A percentile compares a stretch with the other conserved stretches of the same genome.
Evolutionary conservation across 768 basidiomycete genomes (phyloP).

Genomic region (Tylopilus sp.): DNA sequence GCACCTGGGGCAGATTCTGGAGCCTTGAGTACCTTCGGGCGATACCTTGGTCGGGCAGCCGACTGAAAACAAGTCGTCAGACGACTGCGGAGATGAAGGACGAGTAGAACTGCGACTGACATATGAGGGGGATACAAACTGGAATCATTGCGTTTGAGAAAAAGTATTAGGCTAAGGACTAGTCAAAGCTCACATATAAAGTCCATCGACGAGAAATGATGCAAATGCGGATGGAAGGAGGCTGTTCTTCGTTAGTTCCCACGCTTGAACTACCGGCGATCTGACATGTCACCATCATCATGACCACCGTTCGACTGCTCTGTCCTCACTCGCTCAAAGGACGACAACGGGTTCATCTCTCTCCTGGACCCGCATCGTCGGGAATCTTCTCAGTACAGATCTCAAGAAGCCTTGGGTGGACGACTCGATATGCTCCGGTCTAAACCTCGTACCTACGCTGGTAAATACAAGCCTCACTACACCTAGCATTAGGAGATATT

Average conservation of each 20-base stretch:
- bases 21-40: conserved; percentile 48
- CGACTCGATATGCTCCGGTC: conserved; percentile 13
- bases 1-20: conserved; percentile 66
- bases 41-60: conserved; percentile 63
- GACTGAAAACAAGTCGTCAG: conserved; percentile 38
- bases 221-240: too few relatives aligned
- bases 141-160: conserved; percentile 6
- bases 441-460: not conserved
- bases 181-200: conserved; percentile 6
- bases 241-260: too few relatives aligned
- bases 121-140: conserved; percentile 54
- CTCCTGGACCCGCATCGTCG: conserved; percentile 18
- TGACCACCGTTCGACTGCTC: too few relatives aligned
- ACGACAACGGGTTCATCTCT: conserved; percentile 6
- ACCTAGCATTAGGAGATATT: conserved; percentile 12
- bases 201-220: conserved; percentile 2
- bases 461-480: not conserved
- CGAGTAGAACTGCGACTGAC: conserved; percentile 32
- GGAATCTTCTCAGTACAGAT: conserved; percentile 17
- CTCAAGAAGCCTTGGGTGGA: conserved; percentile 18
- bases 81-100: conserved; percentile 7
- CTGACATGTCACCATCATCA: too few relatives aligned
- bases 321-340: not conserved
- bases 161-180: too few relatives aligned
- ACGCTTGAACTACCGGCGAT: too few relatives aligned